Evolutionary conservation across 2,329 filamentous ascomycete species (phyloP), one percentile per base, ranked within the genome.

Genomic region (Paracamarosporium sp.): DNA sequence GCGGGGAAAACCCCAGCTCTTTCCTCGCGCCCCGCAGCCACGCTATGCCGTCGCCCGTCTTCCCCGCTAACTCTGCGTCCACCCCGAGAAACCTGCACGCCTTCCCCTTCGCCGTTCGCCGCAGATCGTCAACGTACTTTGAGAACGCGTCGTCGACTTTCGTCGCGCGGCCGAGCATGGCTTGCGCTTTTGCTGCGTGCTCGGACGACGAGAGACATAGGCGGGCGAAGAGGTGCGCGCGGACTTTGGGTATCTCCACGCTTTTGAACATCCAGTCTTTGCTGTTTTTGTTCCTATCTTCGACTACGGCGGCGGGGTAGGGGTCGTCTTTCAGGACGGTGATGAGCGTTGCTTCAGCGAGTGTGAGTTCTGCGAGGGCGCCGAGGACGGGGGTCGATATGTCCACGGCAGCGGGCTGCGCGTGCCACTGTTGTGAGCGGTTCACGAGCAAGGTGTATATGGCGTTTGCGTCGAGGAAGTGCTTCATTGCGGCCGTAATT

Each of bases 231-330:
- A 99, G 82, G 69, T 96, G 89, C 8, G 92, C 92, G 45, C 94
- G 88, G 17, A 97, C 93, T 72, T 94, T 93, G 28, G 93, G 90
- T 47, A 97, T 91, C 50, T 92, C 88, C 0, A 94, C 92, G 0
- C 92, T 86, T 68, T 90, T 92, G 76, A 95, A 96, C 93, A 98
- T 98, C 94, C 94, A 99, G 65, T 98, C 94, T 60, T 86, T 92
- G 75, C 93, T 92, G 65, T 89, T 88, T 52, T 89, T 86, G 71
- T 96, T 96, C 46, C 93, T 85, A 55, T 89, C 87, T 68, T 96
- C 91, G 0, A 92, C 88, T 2, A 96, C 89, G 6, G 89, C 86
- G 1, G 90, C 88, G 1, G 94, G 90, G 70, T 97, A 98, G 0
- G 94, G 93, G 70, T 99, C 95, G 72, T 98, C 94, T 68, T 98